Evolutionary conservation across 2,329 filamentous ascomycete genomes (phyloP).

Genomic region (Ophiostoma fasciatum): DNA sequence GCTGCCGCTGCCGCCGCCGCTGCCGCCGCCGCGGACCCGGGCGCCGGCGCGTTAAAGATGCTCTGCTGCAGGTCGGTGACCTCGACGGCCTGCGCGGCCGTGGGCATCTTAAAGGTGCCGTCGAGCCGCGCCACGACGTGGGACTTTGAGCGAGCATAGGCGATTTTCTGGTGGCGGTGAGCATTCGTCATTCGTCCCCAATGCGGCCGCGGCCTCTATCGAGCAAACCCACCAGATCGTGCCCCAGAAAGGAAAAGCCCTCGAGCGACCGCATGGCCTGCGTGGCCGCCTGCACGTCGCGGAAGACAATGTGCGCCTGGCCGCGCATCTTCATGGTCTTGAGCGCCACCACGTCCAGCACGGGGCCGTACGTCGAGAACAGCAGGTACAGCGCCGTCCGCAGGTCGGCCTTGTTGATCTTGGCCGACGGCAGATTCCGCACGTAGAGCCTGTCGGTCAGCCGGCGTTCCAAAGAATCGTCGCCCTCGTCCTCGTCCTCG

Average conservation of each 20-base stretch:
- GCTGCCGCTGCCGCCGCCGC: conserved; percentile 25
- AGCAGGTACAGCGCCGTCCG: conserved; percentile 80
- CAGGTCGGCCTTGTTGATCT: conserved; percentile 79
- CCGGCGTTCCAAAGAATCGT: conserved; percentile 3
- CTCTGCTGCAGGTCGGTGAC: conserved; percentile 64
- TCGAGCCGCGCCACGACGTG: conserved; percentile 82
- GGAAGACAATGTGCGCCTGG: conserved; percentile 84
- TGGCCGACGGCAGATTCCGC: conserved; percentile 70
- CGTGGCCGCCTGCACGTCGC: conserved; percentile 80
- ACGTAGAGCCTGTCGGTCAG: conserved; percentile 57
- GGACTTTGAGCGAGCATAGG: conserved; percentile 82
- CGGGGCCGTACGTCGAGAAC: conserved; percentile 84
- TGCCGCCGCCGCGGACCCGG: conserved; percentile 31
- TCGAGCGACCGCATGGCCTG: conserved; percentile 85
- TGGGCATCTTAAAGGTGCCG: conserved; percentile 67
- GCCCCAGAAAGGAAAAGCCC: conserved; percentile 73
- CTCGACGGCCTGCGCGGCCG: conserved; percentile 37
- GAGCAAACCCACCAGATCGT: conserved; percentile 69
- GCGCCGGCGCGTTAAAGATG: conserved; percentile 57
- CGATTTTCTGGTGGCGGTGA: conserved; percentile 61
- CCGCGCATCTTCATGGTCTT: conserved; percentile 89
- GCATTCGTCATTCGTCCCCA: no score
- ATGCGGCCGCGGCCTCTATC: no score
- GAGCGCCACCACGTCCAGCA: conserved; percentile 81
- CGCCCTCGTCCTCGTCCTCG: no score